Conservation (phyloP, 1,284 basidiomycete genomes). For the Apiotrichum sp. region DNA sequence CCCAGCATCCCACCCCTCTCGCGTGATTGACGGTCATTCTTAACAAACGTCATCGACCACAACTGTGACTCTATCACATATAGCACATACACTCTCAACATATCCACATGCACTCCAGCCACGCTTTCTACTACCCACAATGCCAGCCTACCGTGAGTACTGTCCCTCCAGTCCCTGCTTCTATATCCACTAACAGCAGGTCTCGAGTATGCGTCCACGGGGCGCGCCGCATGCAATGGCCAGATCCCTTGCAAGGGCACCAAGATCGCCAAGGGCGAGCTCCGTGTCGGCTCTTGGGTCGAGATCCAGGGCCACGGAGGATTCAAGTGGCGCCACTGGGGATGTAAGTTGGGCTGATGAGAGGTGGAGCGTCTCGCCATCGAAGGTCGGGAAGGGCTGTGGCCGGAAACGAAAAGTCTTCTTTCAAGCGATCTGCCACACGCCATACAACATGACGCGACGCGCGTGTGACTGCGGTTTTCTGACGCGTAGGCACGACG, state of each 20-base stretch:
- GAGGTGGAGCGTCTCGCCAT: neutral
- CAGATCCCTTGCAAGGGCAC: slow-evolving; percentile 76
- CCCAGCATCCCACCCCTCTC: too few relatives aligned
- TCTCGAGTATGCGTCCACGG: slow-evolving; percentile 54
- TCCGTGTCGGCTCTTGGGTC: slow-evolving; percentile 69
- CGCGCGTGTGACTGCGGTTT: too few relatives aligned
- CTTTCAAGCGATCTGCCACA: too few relatives aligned
- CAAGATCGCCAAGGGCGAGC: slow-evolving; percentile 61
- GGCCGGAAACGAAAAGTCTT: too few relatives aligned
- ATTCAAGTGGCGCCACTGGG: slow-evolving; percentile 54
- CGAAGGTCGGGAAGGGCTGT: too few relatives aligned
- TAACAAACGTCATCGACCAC: too few relatives aligned
- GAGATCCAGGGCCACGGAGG: slow-evolving; percentile 64
- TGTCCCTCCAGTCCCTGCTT: neutral
- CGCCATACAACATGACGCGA: too few relatives aligned
- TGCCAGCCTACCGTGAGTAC: neutral
- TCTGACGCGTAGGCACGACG: slow-evolving; percentile 57
- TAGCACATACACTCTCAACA: too few relatives aligned
- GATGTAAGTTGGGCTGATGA: slow-evolving; percentile 26
- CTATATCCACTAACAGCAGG: neutral
- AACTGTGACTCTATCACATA: too few relatives aligned
- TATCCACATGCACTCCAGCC: too few relatives aligned
- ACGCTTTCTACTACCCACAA: neutral
- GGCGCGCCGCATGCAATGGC: slow-evolving; percentile 75
- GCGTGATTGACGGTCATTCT: too few relatives aligned